phyloP scores from a whole-genome alignment of 177 flowering plant genomes.

The Tripterygium wilfordii region DNA sequence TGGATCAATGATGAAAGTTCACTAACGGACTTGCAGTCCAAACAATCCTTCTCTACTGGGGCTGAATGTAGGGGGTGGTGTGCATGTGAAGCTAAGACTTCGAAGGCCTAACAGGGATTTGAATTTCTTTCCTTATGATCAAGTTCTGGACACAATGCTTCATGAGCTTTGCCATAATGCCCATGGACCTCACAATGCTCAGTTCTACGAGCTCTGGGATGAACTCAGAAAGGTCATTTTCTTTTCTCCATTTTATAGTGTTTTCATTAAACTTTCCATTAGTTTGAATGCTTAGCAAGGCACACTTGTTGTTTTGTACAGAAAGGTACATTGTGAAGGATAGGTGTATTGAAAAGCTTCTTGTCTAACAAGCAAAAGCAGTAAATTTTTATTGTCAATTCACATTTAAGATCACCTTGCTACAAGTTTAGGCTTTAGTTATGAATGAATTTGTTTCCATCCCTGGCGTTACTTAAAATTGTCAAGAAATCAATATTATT shows the following conservation, averaged over 20 bases:
- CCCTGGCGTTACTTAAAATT: no score
- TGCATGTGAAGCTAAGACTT: slow-evolving; percentile 27
- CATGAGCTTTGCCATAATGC: slow-evolving; percentile 43
- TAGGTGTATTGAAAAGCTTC: no score
- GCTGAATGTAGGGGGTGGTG: slow-evolving; percentile 35
- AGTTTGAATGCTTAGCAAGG: background rate
- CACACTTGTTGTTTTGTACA: background rate
- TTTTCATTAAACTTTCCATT: background rate
- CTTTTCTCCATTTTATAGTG: background rate
- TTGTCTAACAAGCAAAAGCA: no score
- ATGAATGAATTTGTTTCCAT: no score
- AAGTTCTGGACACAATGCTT: slow-evolving; percentile 42
- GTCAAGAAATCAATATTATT: no score
- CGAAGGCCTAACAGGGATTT: slow-evolving; percentile 33
- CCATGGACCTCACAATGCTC: slow-evolving; percentile 36
- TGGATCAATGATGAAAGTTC: background rate
- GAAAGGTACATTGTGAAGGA: no score
- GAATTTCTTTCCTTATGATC: slow-evolving; percentile 34
- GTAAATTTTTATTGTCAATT: no score
- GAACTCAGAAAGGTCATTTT: slow-evolving; percentile 30
- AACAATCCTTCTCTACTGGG: slow-evolving; percentile 36
- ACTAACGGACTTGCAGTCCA: slow-evolving; percentile 34
- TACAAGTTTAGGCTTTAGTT: no score
- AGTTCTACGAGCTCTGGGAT: slow-evolving; percentile 34
- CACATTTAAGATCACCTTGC: no score